Evolutionary conservation across 495 filamentous ascomycete genomes (phyloP).

Genomic region (Podospora didyma): DNA sequence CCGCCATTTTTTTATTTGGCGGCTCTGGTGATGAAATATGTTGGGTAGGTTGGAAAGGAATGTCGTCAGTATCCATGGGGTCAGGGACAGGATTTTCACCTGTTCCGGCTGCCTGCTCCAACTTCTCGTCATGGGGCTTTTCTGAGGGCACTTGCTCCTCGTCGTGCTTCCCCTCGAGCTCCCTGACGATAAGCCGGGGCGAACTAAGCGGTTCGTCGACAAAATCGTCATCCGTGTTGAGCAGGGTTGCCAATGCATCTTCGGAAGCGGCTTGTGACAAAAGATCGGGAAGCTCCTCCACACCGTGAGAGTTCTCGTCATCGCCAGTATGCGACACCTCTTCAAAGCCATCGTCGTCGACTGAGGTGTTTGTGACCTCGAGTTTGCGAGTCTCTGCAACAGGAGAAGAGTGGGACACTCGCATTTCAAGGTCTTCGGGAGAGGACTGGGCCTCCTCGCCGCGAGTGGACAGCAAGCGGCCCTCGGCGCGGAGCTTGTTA

Average conservation of each 20-base stretch:
- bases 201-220: conserved; percentile 67
- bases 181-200: conserved; percentile 43
- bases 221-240: conserved; percentile 60
- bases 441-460: conserved; percentile 35
- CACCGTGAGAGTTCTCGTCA: conserved; percentile 54
- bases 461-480: conserved; percentile 41
- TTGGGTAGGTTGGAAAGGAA: background rate
- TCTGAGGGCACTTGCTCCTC: conserved; percentile 23
- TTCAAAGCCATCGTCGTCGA: conserved; percentile 91
- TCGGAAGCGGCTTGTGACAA: conserved; percentile 19
- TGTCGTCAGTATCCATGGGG: background rate
- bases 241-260: conserved; percentile 36
- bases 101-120: background rate
- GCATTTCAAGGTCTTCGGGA: conserved; percentile 41
- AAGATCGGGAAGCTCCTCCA: conserved; percentile 46
- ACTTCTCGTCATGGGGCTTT: conserved; percentile 28
- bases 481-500: conserved; percentile 70
- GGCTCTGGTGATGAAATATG: conserved; percentile 3
- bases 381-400: conserved; percentile 51
- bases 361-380: conserved; percentile 67
- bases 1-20: background rate
- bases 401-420: conserved; percentile 41
- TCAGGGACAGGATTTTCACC: too few relatives aligned
- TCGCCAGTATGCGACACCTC: conserved; percentile 73
- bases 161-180: conserved; percentile 31